Base-by-base conservation (phyloP, 257 asterid genomes). In the Solanum verrucosum region DNA sequence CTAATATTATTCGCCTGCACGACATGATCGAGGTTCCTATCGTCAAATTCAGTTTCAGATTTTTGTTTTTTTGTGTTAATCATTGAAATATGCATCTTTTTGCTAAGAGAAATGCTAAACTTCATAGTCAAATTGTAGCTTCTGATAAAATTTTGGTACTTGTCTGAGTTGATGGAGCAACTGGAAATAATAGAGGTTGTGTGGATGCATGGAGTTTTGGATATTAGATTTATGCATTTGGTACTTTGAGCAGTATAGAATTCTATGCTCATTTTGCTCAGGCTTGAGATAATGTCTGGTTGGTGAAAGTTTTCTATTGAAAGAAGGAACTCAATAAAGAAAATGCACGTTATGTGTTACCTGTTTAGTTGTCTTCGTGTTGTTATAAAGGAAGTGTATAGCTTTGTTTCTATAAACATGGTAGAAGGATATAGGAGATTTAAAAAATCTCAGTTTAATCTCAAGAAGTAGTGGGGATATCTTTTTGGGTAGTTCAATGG, bases 1-100 rank as follows among this genome's bases (percentile, higher is more conserved):
- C 98, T 3, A 96, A 96, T 90, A 97, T 97, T 84, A 96, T 96
- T 82, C 96, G 97, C 21, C 88, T 97, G 92, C 98, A 96, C 90
- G 99, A 95, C 65, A 95, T 97, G 98, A 96, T 96, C 87, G 98
- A 97, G 99, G 99, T 97, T 15, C 4, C 60, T 60, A 29, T 16
- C 3, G 10, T 44, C 38, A 44, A 79, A 44, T 27, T 79, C 25
- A 44, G 63, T 79, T 77, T n/a, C 35, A 74, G 81, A 11, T 70
- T 70, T 31, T 16, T 71, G 23, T 71, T 16, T 31, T 33, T 16
- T 1, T 31, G 18, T 79, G 67, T 46, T 27, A 79, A 44, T 25
- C 8, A 15, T 44, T 46, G 65, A 42, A 40, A 14, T 81, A 46
- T 81, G 67, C 18, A 46, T 29, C 23, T 81, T 46, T 81, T n/a